Percentiles rank a stretch among this genome's conserved stretches.
These are phyloP conservation scores for Termitomyces sp. DNA, from an alignment of 768 basidiomycete genomes.

Conservation along the genomic window DNA sequence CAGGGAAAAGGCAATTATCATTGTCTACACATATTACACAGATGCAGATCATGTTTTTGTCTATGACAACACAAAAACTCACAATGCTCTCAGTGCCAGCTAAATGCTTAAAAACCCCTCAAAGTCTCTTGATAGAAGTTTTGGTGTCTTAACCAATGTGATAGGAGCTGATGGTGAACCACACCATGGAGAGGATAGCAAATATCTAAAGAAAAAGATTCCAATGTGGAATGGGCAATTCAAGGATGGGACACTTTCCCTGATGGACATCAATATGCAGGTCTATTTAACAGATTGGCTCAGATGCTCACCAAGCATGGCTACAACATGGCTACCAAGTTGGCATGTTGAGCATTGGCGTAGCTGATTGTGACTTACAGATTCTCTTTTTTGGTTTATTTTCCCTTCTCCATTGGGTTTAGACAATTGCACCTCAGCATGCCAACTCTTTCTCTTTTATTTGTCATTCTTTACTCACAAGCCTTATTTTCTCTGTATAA, in stretches of 20 bases:
- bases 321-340: constrained; percentile 18
- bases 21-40: constrained; percentile 18
- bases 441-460: no score
- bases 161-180: background rate
- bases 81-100: constrained; percentile 23
- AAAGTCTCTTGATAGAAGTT: background rate
- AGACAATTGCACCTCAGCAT: no score
- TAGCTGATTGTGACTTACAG: no score
- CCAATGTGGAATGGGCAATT: constrained; percentile 26
- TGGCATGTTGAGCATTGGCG: no score
- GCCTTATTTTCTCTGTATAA: no score
- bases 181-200: constrained; percentile 14
- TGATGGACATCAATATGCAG: constrained; percentile 18
- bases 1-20: constrained; percentile 20
- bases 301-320: constrained; percentile 25
- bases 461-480: no score
- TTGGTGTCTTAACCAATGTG: constrained; percentile 4
- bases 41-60: constrained; percentile 17
- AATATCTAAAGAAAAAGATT: constrained; percentile 20
- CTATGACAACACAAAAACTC: constrained; percentile 27
- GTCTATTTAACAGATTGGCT: constrained; percentile 39
- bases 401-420: no score
- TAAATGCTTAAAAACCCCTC: constrained; percentile 23
- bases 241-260: constrained; percentile 27
- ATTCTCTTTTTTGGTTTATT: no score